A percentile compares a stretch with the other conserved stretches of the same genome.
Conservation (phyloP, 192 early-diverging fungal species). For the Coemansia umbellata region DNA sequence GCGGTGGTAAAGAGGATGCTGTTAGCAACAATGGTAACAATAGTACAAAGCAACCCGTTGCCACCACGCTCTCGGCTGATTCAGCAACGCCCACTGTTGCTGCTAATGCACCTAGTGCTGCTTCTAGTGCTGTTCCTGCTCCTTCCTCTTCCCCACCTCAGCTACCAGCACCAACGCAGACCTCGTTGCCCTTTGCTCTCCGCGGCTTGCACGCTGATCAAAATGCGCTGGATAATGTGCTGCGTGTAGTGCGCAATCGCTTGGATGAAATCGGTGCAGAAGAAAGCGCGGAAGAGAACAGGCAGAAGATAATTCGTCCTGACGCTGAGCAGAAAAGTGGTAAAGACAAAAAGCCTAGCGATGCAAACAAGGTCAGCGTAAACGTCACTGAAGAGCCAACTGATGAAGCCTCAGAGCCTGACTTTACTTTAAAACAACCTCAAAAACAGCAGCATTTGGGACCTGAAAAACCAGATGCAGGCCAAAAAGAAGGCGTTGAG, state of each 20-base stretch:
- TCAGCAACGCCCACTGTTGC: no score
- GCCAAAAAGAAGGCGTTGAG: slow-evolving; percentile 21
- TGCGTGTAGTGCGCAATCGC: slow-evolving; percentile 35
- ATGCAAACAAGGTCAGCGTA: slow-evolving; percentile 9
- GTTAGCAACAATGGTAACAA: background rate
- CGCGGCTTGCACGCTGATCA: slow-evolving; percentile 11
- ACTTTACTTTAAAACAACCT: no score
- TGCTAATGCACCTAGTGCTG: no score
- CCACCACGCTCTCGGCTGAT: no score
- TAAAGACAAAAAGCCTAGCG: background rate
- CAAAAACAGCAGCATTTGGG: background rate
- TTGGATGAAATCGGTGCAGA: slow-evolving; percentile 31
- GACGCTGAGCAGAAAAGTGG: background rate
- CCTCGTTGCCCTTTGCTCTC: background rate
- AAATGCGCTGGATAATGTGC: slow-evolving; percentile 25
- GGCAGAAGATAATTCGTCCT: background rate
- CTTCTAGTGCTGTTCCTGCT: slow-evolving; percentile 1
- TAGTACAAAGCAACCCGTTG: no score
- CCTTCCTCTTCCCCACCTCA: background rate
- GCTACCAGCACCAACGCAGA: background rate
- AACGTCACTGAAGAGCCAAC: slow-evolving; percentile 15
- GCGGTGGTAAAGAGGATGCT: background rate
- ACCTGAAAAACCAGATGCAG: background rate
- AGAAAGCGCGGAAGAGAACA: slow-evolving; percentile 7
- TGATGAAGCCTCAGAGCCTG: background rate